phyloP scores from a whole-genome alignment of 805 yeast species.

The Starmerella floricola region DNA sequence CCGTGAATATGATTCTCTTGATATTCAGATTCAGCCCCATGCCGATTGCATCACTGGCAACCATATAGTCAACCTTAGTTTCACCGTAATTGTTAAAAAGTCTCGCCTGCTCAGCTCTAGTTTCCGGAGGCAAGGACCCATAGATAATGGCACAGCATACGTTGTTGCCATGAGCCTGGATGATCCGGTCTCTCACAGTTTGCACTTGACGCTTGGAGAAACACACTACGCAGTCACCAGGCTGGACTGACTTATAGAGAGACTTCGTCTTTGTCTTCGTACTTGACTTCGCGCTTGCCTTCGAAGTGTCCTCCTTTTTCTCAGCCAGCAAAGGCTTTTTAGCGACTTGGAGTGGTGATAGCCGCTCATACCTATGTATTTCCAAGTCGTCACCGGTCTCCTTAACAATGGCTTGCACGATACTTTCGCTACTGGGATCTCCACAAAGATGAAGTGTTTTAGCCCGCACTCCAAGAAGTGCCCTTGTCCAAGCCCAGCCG shows the following conservation, averaged over 20 bases:
- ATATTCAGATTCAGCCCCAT: conserved; percentile 91
- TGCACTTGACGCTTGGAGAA: conserved; percentile 68
- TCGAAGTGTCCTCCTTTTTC: not conserved
- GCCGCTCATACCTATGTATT: conserved; percentile 58
- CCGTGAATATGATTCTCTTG: conserved; percentile 63
- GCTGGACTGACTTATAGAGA: conserved; percentile 30
- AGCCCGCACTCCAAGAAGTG: conserved; percentile 74
- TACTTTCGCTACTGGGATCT: conserved; percentile 68
- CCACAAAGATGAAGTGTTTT: conserved; percentile 88
- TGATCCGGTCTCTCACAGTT: conserved; percentile 56
- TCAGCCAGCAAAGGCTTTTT: conserved; percentile 4
- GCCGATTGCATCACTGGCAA: conserved; percentile 95
- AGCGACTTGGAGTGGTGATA: conserved; percentile 58
- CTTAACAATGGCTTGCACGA: conserved; percentile 45
- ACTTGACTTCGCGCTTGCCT: not conserved
- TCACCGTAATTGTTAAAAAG: conserved; percentile 46
- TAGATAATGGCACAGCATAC: conserved; percentile 68
- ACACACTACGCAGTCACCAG: conserved; percentile 84
- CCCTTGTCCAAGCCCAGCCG: conserved; percentile 93
- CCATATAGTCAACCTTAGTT: conserved; percentile 70
- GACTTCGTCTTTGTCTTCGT: not conserved
- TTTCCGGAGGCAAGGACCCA: conserved; percentile 94
- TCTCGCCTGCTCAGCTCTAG: conserved; percentile 70
- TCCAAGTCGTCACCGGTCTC: conserved; percentile 71
- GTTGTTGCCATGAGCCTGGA: conserved; percentile 35